These are phyloP conservation scores for Fusarium sp. DNA, from an alignment of 2,329 filamentous ascomycete species.

Conservation along the genomic window DNA sequence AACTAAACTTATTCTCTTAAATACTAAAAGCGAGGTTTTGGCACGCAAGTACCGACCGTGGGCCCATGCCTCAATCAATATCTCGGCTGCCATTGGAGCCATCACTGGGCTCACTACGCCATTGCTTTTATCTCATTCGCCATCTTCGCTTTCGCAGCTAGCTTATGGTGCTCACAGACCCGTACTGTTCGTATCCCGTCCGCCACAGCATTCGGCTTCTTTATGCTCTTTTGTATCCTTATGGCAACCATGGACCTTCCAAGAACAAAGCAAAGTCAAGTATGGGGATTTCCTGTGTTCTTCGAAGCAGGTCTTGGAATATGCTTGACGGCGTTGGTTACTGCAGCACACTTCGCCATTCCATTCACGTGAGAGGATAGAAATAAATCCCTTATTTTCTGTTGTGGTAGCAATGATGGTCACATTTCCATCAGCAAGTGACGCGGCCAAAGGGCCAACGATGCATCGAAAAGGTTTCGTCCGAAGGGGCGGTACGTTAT, in stretches of 20 bases:
- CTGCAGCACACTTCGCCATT: conserved; percentile 10
- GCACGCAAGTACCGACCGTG: conserved; percentile 10
- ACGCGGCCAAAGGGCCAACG: no score
- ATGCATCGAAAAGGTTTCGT: no score
- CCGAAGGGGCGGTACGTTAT: no score
- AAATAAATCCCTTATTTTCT: no score
- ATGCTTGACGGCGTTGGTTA: conserved; percentile 3
- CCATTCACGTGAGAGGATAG: no score
- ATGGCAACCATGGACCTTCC: conserved; percentile 4
- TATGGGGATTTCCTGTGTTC: neutral
- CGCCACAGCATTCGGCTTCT: neutral
- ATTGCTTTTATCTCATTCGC: neutral
- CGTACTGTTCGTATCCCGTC: neutral
- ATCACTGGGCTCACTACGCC: conserved; percentile 5
- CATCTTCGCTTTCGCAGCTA: neutral
- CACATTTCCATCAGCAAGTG: no score
- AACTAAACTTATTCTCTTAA: no score
- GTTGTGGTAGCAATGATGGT: no score
- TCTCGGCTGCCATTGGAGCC: neutral
- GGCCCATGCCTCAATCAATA: neutral
- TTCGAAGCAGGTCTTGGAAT: conserved; percentile 1
- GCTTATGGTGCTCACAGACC: neutral
- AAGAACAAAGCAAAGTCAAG: neutral
- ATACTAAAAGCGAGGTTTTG: neutral
- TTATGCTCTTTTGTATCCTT: neutral